These are phyloP conservation scores for Sugiyamaella xylanicola DNA, from an alignment of 1,139 yeast species.

Conservation along the genomic window DNA sequence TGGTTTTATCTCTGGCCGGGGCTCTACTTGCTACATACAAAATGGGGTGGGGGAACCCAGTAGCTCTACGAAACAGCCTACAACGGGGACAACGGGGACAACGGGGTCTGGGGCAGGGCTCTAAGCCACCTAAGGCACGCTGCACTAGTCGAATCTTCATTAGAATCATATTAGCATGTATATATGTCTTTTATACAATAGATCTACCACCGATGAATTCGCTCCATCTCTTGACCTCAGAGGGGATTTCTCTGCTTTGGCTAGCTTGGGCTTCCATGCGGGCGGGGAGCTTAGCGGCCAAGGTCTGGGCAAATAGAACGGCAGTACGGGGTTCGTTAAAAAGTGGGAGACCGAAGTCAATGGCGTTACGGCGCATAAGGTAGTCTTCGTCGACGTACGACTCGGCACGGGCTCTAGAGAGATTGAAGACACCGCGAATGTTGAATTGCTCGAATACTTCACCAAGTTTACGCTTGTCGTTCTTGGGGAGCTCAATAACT, in stretches of 20 bases:
- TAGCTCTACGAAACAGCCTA: too few relatives aligned
- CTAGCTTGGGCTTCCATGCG: constrained; percentile 41
- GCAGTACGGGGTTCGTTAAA: constrained; percentile 97
- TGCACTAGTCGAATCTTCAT: too few relatives aligned
- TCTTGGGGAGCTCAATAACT: constrained; percentile 85
- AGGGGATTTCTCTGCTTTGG: constrained; percentile 60
- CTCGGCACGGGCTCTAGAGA: constrained; percentile 89
- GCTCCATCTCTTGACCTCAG: constrained; percentile 93
- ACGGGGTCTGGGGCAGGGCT: too few relatives aligned
- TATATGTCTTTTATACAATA: constrained; percentile 47
- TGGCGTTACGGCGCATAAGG: constrained; percentile 98
- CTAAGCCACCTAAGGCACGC: too few relatives aligned
- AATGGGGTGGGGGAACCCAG: too few relatives aligned
- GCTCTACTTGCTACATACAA: too few relatives aligned
- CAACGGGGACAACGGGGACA: too few relatives aligned
- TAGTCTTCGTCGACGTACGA: constrained; percentile 83
- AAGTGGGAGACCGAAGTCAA: constrained; percentile 94
- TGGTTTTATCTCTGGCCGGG: too few relatives aligned
- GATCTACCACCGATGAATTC: constrained; percentile 94
- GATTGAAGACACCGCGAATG: constrained; percentile 84
- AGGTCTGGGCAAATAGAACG: constrained; percentile 78
- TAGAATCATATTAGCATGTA: background rate
- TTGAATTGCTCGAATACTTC: constrained; percentile 87
- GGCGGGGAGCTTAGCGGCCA: constrained; percentile 66
- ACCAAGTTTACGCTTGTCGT: constrained; percentile 89